Evolutionary conservation across 2,329 filamentous ascomycete species (phyloP).

Genomic region (Sclerotinia sclerotiorum): DNA sequence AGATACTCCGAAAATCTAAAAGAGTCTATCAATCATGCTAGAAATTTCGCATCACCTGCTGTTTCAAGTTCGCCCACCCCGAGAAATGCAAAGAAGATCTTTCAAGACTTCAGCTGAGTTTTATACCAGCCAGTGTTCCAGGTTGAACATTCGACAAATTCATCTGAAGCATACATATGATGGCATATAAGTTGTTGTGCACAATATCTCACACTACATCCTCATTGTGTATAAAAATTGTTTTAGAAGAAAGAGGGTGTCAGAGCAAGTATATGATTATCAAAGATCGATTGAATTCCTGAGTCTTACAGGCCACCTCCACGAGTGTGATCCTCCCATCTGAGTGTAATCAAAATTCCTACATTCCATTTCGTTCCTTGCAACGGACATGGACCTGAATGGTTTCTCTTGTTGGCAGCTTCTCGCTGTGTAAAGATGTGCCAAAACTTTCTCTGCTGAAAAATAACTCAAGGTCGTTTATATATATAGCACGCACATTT

Average conservation of each 20-base stretch:
- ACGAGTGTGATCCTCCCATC: background rate
- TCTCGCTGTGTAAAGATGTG: background rate
- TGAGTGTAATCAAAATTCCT: conserved; percentile 1
- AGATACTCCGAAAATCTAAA: background rate
- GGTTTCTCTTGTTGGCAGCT: background rate
- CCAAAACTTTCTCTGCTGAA: background rate
- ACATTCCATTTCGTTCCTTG: background rate
- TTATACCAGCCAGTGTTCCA: background rate
- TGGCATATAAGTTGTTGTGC: background rate
- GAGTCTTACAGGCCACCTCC: background rate
- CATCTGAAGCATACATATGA: background rate
- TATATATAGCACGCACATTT: no score
- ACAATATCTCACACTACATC: background rate
- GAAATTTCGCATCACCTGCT: background rate
- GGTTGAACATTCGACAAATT: background rate
- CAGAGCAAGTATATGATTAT: background rate
- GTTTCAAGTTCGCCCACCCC: background rate
- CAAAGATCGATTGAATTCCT: background rate
- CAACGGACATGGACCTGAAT: background rate
- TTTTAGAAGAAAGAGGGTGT: background rate
- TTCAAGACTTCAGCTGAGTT: background rate
- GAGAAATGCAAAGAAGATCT: background rate
- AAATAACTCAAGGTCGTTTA: background rate
- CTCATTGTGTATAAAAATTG: background rate
- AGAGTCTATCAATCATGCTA: background rate